Conservation (phyloP, 768 basidiomycete species). For the Serendipita sp. region DNA sequence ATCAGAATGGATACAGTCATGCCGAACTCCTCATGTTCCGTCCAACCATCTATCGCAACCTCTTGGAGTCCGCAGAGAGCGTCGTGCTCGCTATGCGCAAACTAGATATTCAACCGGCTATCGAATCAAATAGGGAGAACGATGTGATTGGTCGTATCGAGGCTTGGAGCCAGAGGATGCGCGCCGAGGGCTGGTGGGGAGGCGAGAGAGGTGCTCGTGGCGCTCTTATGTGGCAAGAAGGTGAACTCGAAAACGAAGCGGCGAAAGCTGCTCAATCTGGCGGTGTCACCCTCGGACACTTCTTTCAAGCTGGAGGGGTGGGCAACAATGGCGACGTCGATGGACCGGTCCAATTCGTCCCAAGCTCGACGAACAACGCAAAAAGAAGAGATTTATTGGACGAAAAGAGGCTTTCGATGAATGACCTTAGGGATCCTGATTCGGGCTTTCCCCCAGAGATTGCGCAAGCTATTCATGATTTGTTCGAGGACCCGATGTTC, state of each 20-base stretch:
- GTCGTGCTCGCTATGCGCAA: slow-evolving; percentile 76
- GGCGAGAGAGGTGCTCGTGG: not conserved
- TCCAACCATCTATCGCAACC: slow-evolving; percentile 68
- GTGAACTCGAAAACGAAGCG: not conserved
- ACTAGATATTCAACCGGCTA: slow-evolving; percentile 61
- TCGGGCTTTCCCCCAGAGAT: slow-evolving; percentile 19
- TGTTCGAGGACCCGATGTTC: slow-evolving; percentile 33
- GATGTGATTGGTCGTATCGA: not conserved
- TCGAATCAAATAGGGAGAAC: slow-evolving; percentile 37
- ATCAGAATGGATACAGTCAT: slow-evolving; percentile 73
- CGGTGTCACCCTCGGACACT: not conserved
- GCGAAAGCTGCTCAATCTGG: not conserved
- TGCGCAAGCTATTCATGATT: slow-evolving; percentile 23
- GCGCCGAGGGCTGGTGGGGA: slow-evolving; percentile 1
- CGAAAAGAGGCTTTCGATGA: not conserved
- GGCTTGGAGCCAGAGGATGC: not conserved
- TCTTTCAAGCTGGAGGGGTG: not conserved
- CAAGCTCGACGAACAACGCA: not conserved
- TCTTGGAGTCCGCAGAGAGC: slow-evolving; percentile 77
- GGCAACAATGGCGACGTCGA: slow-evolving; percentile 4
- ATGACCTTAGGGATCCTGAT: not conserved
- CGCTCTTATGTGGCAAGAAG: slow-evolving; percentile 1
- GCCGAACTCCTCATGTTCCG: slow-evolving; percentile 65
- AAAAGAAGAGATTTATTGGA: not conserved
- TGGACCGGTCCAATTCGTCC: not conserved